phyloP scores from a whole-genome alignment of 768 basidiomycete species.

The Candolleomyces eurysporus region DNA sequence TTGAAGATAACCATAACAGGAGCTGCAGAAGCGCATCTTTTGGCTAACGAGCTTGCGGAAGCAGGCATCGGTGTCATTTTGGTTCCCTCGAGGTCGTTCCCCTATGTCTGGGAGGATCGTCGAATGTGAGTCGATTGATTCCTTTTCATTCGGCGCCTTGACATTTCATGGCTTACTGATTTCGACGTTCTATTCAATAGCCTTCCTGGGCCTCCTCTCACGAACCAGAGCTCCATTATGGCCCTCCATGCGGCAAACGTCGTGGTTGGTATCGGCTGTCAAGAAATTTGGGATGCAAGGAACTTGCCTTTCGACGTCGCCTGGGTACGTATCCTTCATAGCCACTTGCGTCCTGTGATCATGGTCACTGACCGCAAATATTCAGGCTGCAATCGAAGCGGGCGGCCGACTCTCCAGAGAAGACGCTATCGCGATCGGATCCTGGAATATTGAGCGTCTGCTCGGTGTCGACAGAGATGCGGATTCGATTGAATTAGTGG shows the following conservation, averaged over 20 bases:
- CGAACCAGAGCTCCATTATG: conserved; percentile 51
- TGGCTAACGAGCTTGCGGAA: conserved; percentile 65
- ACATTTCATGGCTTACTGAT: conserved; percentile 5
- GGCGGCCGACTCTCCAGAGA: conserved; percentile 38
- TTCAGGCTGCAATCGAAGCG: conserved; percentile 44
- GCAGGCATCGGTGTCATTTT: conserved; percentile 47
- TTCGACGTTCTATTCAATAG: conserved; percentile 18
- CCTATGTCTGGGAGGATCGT: conserved; percentile 65
- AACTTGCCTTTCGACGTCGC: conserved; percentile 78
- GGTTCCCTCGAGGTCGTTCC: conserved; percentile 65
- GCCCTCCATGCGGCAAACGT: conserved; percentile 68
- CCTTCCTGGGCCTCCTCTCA: conserved; percentile 72
- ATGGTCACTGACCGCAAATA: neutral
- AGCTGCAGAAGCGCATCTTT: conserved; percentile 62
- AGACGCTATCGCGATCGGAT: conserved; percentile 45
- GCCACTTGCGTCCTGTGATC: neutral
- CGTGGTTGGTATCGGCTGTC: conserved; percentile 63
- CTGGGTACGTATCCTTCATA: conserved; percentile 57
- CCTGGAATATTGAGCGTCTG: conserved; percentile 42
- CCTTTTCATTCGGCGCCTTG: neutral
- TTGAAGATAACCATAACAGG: conserved; percentile 65
- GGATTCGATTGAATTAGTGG: conserved; percentile 54
- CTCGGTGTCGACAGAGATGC: conserved; percentile 34
- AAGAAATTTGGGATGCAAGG: conserved; percentile 68
- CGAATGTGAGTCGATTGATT: conserved; percentile 48